These are phyloP conservation scores for Sicyos edulis DNA, from an alignment of 306 rosid species.

Conservation along the genomic window DNA sequence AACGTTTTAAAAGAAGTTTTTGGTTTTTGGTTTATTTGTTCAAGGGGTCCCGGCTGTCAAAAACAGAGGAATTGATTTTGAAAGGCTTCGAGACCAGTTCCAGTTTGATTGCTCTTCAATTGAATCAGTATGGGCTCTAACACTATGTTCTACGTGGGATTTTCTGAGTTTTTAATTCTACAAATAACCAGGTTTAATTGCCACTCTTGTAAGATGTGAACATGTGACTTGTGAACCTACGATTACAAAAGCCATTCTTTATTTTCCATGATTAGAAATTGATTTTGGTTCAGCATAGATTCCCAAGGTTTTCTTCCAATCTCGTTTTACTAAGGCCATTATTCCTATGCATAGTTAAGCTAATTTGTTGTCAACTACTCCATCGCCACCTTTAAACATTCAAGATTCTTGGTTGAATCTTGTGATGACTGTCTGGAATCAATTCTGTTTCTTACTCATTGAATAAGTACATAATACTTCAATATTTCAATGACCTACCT, in stretches of 20 bases:
- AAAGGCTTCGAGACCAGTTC: slow-evolving; percentile 16
- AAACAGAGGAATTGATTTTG: slow-evolving; percentile 12
- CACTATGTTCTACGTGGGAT: not conserved
- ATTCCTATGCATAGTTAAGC: not conserved
- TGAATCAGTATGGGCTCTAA: slow-evolving; percentile 22
- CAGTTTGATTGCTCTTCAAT: slow-evolving; percentile 22
- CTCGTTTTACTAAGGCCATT: not conserved
- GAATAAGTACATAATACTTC: no score
- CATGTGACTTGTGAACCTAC: not conserved
- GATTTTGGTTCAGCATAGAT: not conserved
- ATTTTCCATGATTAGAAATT: not conserved
- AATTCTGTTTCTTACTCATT: no score
- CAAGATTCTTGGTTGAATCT: no score
- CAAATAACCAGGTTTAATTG: not conserved
- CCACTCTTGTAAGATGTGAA: not conserved
- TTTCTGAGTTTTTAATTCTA: slow-evolving; percentile 13
- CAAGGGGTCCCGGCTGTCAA: slow-evolving; percentile 16
- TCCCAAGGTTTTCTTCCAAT: not conserved
- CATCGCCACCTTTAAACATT: not conserved
- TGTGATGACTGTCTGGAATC: no score
- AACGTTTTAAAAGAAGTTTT: not conserved
- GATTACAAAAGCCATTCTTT: not conserved
- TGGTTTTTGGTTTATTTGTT: slow-evolving; percentile 7
- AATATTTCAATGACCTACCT: no score
- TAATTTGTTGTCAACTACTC: not conserved